Percentiles rank a stretch among this genome's conserved stretches.
Evolutionary conservation across 2,329 filamentous ascomycete species (phyloP).

Genomic region (Monilinia polystroma): DNA sequence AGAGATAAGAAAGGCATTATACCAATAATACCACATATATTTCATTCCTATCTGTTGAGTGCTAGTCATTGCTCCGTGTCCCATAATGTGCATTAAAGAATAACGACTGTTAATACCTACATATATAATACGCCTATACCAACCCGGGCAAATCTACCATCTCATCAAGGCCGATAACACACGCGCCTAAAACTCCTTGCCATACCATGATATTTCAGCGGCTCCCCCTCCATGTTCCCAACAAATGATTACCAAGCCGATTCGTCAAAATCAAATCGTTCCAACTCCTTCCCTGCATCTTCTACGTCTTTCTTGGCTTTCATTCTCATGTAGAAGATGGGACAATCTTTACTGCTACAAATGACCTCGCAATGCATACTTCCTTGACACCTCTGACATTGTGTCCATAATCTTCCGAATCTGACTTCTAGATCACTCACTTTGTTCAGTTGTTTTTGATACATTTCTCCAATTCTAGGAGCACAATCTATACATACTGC

Average conservation of each 20-base stretch:
- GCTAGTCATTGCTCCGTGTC: background rate
- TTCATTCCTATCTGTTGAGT: background rate
- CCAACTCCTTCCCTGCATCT: slow-evolving; percentile 86
- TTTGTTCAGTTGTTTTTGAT: slow-evolving; percentile 84
- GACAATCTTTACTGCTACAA: slow-evolving; percentile 92
- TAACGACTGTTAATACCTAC: background rate
- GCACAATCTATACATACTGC: slow-evolving; percentile 87
- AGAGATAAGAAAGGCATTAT: too few relatives aligned
- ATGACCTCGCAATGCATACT: slow-evolving; percentile 99
- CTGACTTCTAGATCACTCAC: slow-evolving; percentile 90
- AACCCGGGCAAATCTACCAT: too few relatives aligned
- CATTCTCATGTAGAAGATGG: slow-evolving; percentile 99
- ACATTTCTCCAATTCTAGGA: slow-evolving; percentile 84
- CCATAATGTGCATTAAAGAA: background rate
- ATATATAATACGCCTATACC: background rate
- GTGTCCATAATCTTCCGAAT: slow-evolving; percentile 93
- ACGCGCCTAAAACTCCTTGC: background rate
- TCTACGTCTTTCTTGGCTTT: slow-evolving; percentile 99
- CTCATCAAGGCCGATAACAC: background rate
- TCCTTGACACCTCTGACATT: slow-evolving; percentile 95
- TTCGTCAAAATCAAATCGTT: slow-evolving; percentile 83
- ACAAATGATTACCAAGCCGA: slow-evolving; percentile 50
- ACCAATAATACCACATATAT: background rate
- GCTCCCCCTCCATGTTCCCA: background rate
- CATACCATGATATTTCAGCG: background rate